Percentiles rank a stretch among this genome's conserved stretches.
These are phyloP conservation scores for Phytophthora agathidicida DNA, from an alignment of 352 stramenopile genomes.

Conservation along the genomic window DNA sequence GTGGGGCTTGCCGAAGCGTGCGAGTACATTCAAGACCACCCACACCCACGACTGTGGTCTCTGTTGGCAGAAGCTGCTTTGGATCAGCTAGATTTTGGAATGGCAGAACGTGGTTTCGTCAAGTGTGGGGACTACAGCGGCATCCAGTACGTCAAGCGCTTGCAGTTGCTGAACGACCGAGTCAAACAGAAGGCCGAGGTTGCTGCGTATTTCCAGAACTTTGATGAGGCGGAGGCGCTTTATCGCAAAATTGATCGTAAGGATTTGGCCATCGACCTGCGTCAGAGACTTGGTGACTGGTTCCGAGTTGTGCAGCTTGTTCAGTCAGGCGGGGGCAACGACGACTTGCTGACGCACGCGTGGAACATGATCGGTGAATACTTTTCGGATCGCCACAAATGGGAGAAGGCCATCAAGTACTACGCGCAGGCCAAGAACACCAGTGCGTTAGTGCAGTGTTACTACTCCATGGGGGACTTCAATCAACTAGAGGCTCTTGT, in stretches of 20 bases:
- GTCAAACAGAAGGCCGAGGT: constrained; percentile 93
- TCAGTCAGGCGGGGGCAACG: constrained; percentile 77
- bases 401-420: constrained; percentile 93
- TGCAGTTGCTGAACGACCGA: constrained; percentile 88
- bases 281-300: constrained; percentile 92
- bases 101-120: constrained; percentile 93
- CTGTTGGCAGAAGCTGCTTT: constrained; percentile 90
- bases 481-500: constrained; percentile 87
- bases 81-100: constrained; percentile 91
- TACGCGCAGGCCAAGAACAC: constrained; percentile 86
- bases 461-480: constrained; percentile 92
- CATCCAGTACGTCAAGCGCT: constrained; percentile 93
- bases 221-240: constrained; percentile 91
- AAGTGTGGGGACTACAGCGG: constrained; percentile 92
- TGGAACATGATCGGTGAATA: constrained; percentile 93
- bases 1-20: constrained; percentile 79
- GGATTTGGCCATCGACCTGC: constrained; percentile 92
- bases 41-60: constrained; percentile 88
- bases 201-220: constrained; percentile 90
- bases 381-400: constrained; percentile 92
- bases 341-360: constrained; percentile 80
- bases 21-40: constrained; percentile 86
- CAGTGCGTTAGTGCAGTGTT: constrained; percentile 84
- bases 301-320: constrained; percentile 90
- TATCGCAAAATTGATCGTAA: constrained; percentile 96